Base-by-base conservation (phyloP, 805 yeast species). In the Metschnikowia baotianmanensis region DNA sequence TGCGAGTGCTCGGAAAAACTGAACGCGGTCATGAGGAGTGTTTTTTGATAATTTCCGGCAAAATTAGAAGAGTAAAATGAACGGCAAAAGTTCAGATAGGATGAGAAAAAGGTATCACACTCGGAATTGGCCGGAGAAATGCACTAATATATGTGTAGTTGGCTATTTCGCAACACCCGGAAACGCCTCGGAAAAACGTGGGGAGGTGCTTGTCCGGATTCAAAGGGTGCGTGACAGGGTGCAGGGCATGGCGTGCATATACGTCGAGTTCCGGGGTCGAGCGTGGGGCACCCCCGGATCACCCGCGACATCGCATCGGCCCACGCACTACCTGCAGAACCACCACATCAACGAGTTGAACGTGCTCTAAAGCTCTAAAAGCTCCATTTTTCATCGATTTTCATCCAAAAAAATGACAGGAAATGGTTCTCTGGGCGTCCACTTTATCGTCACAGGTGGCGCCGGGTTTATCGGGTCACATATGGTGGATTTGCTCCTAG, bases 1-100 rank as follows among this genome's bases (percentile, higher is more conserved):
- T 83, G 90, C 2, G 86, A 76, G 49, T 77, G 75, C 51, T 77
- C 78, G 30, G 75, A 65, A 43, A 74, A 74, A 55, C 73, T 77
- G 47, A 77, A 76, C 49, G 38, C 33, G 20, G 48, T 21, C 42
- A 39, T 39, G 25, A 23, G 25, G 12, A 23, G 12, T 23, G 25
- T 12, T 10, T 10, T 23, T 23, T 23, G 25, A 12, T 23, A 23
- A 23, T 23, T 10, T 23, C 25, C 9, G 25, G 25, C 2, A 10
- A 23, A 23, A 12, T 10, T 23, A 23, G 12, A 23, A 16, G 31
- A 27, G 5, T 10, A 27, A 13, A 27, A 13, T 6, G 31, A 13
- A 27, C 15, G 31, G 11, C 11, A 27, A 11, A 27, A 13, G 10
- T 26, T 26, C 15, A 13, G n/a, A n/a, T n/a, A n/a, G n/a, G n/a